Percentiles rank a stretch among this genome's conserved stretches.
These are phyloP conservation scores for Ceratocystis papillata DNA, from an alignment of 2,329 filamentous ascomycete species.

Conservation along the genomic window DNA sequence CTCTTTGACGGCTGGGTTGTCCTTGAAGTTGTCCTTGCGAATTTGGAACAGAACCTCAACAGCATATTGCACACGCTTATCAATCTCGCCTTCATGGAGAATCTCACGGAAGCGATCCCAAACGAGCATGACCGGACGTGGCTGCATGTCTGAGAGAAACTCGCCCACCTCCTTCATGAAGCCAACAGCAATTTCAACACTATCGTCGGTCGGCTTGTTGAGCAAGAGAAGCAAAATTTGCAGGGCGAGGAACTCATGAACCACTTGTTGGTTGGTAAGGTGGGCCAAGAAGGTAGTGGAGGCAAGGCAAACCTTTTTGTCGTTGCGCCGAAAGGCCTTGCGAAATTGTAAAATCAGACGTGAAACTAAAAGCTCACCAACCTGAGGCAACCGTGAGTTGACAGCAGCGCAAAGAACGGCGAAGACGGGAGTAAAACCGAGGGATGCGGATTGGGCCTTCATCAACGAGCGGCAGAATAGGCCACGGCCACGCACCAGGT, in stretches of 20 bases:
- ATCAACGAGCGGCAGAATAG: conserved; percentile 93
- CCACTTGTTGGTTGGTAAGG: conserved; percentile 90
- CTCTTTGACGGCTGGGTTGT: conserved; percentile 80
- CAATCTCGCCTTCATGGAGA: conserved; percentile 90
- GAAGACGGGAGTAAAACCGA: conserved; percentile 94
- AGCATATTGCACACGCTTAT: conserved; percentile 98
- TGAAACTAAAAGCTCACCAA: conserved; percentile 80
- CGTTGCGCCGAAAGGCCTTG: conserved; percentile 90
- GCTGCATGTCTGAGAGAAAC: conserved; percentile 91
- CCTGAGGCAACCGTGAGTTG: conserved; percentile 91
- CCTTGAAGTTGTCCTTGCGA: conserved; percentile 91
- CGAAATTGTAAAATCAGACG: conserved; percentile 83
- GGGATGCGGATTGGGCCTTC: conserved; percentile 92
- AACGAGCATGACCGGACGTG: conserved; percentile 73
- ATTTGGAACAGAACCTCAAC: conserved; percentile 96
- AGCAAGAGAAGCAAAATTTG: conserved; percentile 87
- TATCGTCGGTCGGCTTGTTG: conserved; percentile 92
- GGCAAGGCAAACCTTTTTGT: conserved; percentile 89
- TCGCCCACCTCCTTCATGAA: conserved; percentile 88
- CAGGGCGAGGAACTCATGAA: conserved; percentile 83
- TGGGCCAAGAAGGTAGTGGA: conserved; percentile 93
- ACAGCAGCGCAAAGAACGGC: conserved; percentile 93
- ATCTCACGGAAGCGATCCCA: conserved; percentile 96
- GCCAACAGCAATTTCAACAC: conserved; percentile 92
- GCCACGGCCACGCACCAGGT: conserved; percentile 79